Evolutionary conservation across 2,329 filamentous ascomycete species (phyloP).

Genomic region (Cladosporium sp.): DNA sequence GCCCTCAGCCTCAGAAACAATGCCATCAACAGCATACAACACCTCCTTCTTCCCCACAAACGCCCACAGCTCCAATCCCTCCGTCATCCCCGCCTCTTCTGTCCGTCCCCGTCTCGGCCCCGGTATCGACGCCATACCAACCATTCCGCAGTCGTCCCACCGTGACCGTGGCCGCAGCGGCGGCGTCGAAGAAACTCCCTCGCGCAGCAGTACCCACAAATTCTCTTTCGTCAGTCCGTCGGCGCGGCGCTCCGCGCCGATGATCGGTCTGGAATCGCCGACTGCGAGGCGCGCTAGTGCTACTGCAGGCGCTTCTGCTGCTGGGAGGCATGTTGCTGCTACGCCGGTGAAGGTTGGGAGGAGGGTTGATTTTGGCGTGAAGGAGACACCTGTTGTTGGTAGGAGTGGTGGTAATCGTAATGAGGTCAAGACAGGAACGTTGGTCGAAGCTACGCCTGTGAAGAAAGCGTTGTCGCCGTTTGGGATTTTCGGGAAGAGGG

Average conservation of each 20-base stretch:
- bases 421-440: neutral
- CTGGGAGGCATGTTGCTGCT: conserved; percentile 18
- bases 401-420: neutral
- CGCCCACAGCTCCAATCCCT: neutral
- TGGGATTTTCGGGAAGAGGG: neutral
- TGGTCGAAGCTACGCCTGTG: conserved; percentile 20
- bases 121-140: neutral
- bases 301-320: too few species aligned
- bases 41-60: conserved; percentile 9
- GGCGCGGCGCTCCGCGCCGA: neutral
- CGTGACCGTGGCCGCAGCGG: conserved; percentile 24
- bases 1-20: neutral
- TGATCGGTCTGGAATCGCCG: conserved; percentile 24
- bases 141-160: conserved; percentile 7
- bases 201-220: conserved; percentile 25
- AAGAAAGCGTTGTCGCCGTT: neutral
- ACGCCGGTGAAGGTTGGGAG: conserved; percentile 20
- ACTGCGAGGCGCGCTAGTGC: conserved; percentile 19
- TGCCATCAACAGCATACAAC: neutral
- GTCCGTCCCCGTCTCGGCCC: neutral
- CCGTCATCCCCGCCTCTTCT: conserved; percentile 13
- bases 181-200: conserved; percentile 46
- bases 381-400: neutral
- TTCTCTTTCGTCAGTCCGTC: conserved; percentile 9
- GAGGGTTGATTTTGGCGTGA: conserved; percentile 4